Evolutionary conservation across 495 filamentous ascomycete species (phyloP).

Genomic region (Aspergillus heteromorphus): DNA sequence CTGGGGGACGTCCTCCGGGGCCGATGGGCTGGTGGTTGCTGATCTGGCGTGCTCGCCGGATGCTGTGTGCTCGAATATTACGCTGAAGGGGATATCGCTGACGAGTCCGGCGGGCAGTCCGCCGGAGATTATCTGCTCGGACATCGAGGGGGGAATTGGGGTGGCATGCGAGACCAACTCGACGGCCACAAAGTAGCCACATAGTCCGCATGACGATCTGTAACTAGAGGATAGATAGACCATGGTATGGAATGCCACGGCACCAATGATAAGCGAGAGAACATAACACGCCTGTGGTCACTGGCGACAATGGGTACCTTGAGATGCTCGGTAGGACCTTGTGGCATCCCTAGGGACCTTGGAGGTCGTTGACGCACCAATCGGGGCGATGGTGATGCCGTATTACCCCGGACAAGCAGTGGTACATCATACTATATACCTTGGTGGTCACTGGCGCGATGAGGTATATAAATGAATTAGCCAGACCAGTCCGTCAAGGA

Average conservation of each 20-base stretch:
- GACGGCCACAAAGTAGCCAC: background rate
- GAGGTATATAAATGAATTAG: background rate
- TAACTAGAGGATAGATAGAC: background rate
- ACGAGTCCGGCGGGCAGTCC: constrained; percentile 42
- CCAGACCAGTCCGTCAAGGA: background rate
- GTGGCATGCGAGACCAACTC: constrained; percentile 28
- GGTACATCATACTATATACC: background rate
- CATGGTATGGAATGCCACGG: background rate
- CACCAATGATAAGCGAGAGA: background rate
- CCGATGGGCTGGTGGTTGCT: constrained; percentile 43
- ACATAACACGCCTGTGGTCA: background rate
- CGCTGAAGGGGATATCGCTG: constrained; percentile 45
- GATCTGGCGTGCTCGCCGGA: constrained; percentile 49
- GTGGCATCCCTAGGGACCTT: background rate
- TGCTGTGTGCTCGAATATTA: constrained; percentile 49
- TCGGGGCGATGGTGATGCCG: background rate
- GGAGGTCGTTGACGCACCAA: background rate
- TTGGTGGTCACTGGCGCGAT: background rate
- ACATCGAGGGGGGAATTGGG: constrained; percentile 46
- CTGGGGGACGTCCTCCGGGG: constrained; percentile 47
- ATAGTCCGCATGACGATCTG: too few species aligned
- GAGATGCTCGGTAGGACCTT: background rate
- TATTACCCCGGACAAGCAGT: background rate
- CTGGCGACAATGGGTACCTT: background rate
- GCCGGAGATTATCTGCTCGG: constrained; percentile 47